Evolutionary conservation across 163 green algal genomes (phyloP), one percentile per base, ranked within the genome.

Genomic region (Scenedesmus sp.): DNA sequence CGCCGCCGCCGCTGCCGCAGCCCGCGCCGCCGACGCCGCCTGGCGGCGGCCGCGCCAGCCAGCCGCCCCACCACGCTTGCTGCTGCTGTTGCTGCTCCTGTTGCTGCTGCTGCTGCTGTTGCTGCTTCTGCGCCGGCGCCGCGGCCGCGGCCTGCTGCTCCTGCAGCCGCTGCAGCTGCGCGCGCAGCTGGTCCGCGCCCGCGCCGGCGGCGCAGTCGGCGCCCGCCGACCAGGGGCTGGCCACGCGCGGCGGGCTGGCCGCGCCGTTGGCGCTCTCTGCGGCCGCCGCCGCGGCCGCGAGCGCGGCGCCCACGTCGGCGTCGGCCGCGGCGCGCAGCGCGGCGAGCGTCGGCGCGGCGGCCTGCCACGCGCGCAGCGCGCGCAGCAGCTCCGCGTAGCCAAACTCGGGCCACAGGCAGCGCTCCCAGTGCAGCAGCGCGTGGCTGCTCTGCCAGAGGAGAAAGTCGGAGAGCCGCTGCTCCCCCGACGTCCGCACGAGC

Each of bases 401-500:
- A 11, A 98, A 86, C 24, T 91, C 63, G 2, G 75, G 75, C 75
- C 75, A 83, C 22, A 83, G 36, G 28, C 64, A 75, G 20, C n/a
- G 26, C 44, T 56, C 26, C 75, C 64, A 76, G 5, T 71, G 36
- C 44, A 83, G 58, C 58, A 83, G 80, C 24, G 93, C 90, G 48
- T 83, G 54, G 29, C 51, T 54, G n/a, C 62, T 67, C 81, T 99
- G 96, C 89, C 92, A 96, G 26, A 96, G 81, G 77, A 98, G 57
- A 65, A 98, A 99, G 87, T 99, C 95, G 11, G 85, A 95, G 10
- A 99, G 91, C 7, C 95, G 88, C 14, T 84, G 88, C 84, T 99
- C 95, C 0, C 95, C 95, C 0, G 89, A 96, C 2, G 95, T 98
- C 18, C 95, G 86, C 1, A 99, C 83, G 2, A 97, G 82, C 48